A percentile compares a stretch with the other conserved stretches of the same genome.
Evolutionary conservation across 805 yeast genomes (phyloP).

Genomic region (Suhomyces emberorum): DNA sequence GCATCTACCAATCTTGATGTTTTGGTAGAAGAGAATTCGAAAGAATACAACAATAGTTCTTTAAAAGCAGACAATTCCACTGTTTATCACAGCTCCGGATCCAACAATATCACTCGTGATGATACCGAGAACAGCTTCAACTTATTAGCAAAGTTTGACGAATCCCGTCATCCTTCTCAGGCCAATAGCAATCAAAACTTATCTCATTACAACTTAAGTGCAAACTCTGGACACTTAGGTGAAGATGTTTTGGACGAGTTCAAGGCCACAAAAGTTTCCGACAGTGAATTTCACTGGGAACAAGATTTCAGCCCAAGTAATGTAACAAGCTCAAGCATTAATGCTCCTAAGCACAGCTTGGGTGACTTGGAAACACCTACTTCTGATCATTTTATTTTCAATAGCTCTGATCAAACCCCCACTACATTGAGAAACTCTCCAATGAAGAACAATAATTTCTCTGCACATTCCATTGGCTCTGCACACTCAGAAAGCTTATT

Average conservation of each 20-base stretch:
- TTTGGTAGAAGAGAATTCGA: slow-evolving; percentile 29
- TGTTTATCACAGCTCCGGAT: slow-evolving; percentile 11
- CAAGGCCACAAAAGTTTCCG: slow-evolving; percentile 22
- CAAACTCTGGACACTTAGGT: slow-evolving; percentile 11
- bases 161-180: slow-evolving; percentile 14
- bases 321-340: slow-evolving; percentile 2
- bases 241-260: slow-evolving; percentile 27
- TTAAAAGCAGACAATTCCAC: slow-evolving; percentile 9
- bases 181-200: slow-evolving; percentile 15
- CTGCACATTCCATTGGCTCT: slow-evolving; percentile 20
- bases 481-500: slow-evolving; percentile 9
- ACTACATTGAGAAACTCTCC: slow-evolving; percentile 8
- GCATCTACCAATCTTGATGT: slow-evolving; percentile 26
- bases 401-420: slow-evolving; percentile 5
- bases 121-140: slow-evolving; percentile 15
- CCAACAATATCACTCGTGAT: slow-evolving; percentile 6
- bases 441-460: slow-evolving; percentile 16
- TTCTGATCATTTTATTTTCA: slow-evolving; percentile 10
- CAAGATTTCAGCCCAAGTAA: slow-evolving; percentile 11
- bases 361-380: slow-evolving; percentile 10
- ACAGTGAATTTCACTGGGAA: slow-evolving; percentile 33
- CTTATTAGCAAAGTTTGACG: slow-evolving; percentile 18
- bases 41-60: slow-evolving; percentile 12
- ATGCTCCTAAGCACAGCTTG: slow-evolving; percentile 1
- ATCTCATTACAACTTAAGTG: slow-evolving; percentile 8